Evolutionary conservation across 306 rosid genomes (phyloP).

Genomic region (Medicago truncatula): DNA sequence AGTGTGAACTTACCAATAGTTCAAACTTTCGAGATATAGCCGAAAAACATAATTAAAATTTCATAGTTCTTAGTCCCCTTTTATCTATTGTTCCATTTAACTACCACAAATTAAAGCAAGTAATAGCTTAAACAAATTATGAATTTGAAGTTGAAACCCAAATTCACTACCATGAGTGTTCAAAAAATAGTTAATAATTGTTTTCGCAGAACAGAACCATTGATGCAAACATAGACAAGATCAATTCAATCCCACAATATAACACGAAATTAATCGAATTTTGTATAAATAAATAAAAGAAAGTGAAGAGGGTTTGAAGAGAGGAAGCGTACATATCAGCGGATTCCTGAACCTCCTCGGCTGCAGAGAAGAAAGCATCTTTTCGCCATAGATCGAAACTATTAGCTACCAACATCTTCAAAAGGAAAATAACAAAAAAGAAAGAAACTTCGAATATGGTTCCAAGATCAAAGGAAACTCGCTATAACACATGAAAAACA

Average conservation of each 20-base stretch:
- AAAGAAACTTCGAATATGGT: conserved; percentile 24
- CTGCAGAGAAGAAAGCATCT: conserved; percentile 91
- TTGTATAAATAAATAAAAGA: neutral
- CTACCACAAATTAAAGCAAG: neutral
- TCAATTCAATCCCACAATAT: conserved; percentile 31
- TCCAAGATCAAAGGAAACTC: conserved; percentile 25
- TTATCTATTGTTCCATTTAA: neutral
- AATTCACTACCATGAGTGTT: neutral
- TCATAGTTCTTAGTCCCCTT: neutral
- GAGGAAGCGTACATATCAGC: conserved; percentile 73
- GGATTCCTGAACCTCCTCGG: conserved; percentile 99
- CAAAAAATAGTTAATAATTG: neutral
- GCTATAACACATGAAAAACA: conserved; percentile 15
- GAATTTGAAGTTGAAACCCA: conserved; percentile 16
- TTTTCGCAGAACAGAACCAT: neutral
- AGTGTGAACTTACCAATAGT: conserved; percentile 4
- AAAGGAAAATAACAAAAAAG: neutral
- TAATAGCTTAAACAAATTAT: neutral
- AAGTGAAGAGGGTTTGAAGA: neutral
- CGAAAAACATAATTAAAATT: neutral
- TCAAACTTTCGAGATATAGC: neutral
- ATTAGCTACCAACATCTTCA: conserved; percentile 83
- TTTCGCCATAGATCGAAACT: conserved; percentile 95
- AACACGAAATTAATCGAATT: conserved; percentile 31
- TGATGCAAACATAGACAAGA: conserved; percentile 8